A percentile compares a stretch with the other conserved stretches of the same genome.
These are phyloP conservation scores for Venturia aucupariae DNA, from an alignment of 2,329 filamentous ascomycete genomes.

Conservation along the genomic window DNA sequence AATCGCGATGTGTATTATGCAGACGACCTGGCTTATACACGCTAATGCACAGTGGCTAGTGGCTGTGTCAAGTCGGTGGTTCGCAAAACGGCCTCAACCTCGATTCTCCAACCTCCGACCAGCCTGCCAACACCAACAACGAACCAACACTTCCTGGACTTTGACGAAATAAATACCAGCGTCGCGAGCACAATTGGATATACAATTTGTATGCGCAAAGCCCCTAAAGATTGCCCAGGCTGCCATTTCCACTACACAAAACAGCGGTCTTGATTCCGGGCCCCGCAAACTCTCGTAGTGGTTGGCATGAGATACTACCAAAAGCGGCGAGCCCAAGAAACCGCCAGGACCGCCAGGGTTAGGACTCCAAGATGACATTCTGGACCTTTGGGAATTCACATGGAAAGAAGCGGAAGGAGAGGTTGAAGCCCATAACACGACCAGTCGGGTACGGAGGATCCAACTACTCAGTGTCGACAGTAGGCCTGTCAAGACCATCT, in stretches of 20 bases:
- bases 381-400: background rate
- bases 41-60: background rate
- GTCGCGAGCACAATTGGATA: background rate
- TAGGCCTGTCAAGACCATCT: background rate
- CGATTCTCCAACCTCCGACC: background rate
- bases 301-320: background rate
- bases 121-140: background rate
- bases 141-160: background rate
- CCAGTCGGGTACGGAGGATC: slow-evolving; percentile 4
- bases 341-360: background rate
- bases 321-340: background rate
- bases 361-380: background rate
- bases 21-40: background rate
- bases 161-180: background rate
- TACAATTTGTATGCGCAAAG: too few relatives aligned
- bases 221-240: background rate
- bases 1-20: background rate
- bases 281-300: background rate
- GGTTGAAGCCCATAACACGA: background rate
- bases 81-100: background rate
- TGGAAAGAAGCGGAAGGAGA: background rate
- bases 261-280: background rate
- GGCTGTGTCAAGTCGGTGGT: slow-evolving; percentile 1
- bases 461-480: background rate
- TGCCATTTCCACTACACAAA: background rate